These are phyloP conservation scores for Triangularia verruculosa DNA, from an alignment of 2,329 filamentous ascomycete genomes.

Conservation along the genomic window DNA sequence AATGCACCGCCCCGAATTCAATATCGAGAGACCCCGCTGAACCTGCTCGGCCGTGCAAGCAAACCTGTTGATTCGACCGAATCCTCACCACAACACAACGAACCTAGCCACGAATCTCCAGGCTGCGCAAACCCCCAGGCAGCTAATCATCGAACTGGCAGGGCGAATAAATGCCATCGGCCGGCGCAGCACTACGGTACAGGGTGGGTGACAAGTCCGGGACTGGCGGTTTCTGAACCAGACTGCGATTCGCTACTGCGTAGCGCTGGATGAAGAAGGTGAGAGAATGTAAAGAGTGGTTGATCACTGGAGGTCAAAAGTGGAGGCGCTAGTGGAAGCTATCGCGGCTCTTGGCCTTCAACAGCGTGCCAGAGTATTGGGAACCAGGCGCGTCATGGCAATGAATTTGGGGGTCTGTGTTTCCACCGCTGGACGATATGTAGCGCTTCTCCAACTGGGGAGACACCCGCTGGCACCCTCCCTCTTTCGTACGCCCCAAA, in stretches of 20 bases:
- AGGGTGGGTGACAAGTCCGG: not conserved
- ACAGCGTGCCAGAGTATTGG: not conserved
- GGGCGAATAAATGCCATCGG: not conserved
- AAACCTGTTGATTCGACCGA: not conserved
- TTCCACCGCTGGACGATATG: not conserved
- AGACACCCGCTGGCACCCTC: not conserved
- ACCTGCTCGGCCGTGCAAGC: not conserved
- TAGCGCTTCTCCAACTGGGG: not conserved
- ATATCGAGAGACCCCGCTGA: not conserved
- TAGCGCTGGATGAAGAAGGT: not conserved
- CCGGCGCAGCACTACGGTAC: not conserved
- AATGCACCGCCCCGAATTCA: not conserved
- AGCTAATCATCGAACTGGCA: not conserved
- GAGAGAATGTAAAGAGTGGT: not conserved
- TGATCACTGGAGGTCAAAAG: not conserved
- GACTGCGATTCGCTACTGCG: not conserved
- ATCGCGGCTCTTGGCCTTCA: not conserved
- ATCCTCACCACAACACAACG: not conserved
- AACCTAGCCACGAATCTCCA: not conserved
- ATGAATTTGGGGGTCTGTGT: not conserved
- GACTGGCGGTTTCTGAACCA: not conserved
- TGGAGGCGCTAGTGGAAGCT: not conserved
- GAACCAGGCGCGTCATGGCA: not conserved
- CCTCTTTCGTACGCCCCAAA: not conserved
- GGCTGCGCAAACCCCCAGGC: conserved; percentile 1